A percentile compares a stretch with the other conserved stretches of the same genome.
Evolutionary conservation across 164 flowering plant genomes (phyloP).

Genomic region (Protea cynaroides): DNA sequence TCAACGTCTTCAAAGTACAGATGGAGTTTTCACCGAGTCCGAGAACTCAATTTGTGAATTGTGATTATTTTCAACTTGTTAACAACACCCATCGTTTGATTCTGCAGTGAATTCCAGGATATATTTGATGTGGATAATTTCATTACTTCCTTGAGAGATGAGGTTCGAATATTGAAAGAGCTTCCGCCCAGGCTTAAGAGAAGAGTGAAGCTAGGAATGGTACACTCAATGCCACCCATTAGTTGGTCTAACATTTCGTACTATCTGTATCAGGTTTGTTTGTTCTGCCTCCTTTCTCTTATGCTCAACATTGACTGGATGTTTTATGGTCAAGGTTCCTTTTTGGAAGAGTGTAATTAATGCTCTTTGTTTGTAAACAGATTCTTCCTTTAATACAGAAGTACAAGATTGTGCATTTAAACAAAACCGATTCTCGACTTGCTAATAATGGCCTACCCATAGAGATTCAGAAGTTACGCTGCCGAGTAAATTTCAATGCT

Average conservation of each 20-base stretch:
- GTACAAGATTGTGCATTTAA: conserved; percentile 74
- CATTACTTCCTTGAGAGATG: conserved; percentile 80
- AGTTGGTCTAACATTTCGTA: conserved; percentile 92
- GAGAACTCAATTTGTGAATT: neutral
- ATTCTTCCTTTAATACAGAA: conserved; percentile 80
- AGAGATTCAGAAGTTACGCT: conserved; percentile 80
- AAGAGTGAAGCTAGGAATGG: conserved; percentile 52
- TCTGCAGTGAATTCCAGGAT: conserved; percentile 82
- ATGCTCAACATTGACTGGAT: too few relatives aligned
- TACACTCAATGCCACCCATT: conserved; percentile 73
- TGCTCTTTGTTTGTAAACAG: conserved; percentile 30
- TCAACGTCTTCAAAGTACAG: neutral
- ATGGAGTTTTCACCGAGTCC: neutral
- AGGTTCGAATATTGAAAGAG: conserved; percentile 74
- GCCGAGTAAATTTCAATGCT: conserved; percentile 81
- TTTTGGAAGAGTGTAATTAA: neutral
- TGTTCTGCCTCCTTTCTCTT: neutral
- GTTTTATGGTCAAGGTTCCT: neutral
- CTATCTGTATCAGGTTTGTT: conserved; percentile 56
- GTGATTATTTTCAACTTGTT: neutral
- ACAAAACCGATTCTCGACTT: conserved; percentile 83
- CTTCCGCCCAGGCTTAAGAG: conserved; percentile 74
- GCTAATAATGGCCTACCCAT: conserved; percentile 77
- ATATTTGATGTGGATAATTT: conserved; percentile 94
- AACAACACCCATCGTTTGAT: conserved; percentile 1